Evolutionary conservation across 2,329 filamentous ascomycete species (phyloP).

Genomic region (Dactylonectria macrodidyma): DNA sequence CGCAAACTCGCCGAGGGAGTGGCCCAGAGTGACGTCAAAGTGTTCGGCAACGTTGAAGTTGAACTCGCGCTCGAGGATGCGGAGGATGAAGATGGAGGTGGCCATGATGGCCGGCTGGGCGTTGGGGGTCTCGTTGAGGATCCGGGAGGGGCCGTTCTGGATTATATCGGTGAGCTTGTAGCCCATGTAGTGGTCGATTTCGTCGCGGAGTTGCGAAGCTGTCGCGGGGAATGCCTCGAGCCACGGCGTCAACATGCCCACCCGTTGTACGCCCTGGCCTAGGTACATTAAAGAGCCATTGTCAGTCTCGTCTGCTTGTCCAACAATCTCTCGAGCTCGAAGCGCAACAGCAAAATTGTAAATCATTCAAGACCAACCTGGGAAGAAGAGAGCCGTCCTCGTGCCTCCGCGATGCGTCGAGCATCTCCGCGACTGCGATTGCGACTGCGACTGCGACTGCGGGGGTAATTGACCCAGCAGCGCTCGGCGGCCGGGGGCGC

Average conservation of each 20-base stretch:
- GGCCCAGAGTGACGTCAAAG: constrained; percentile 88
- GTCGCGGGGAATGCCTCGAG: constrained; percentile 87
- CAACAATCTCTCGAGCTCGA: no score
- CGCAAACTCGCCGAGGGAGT: constrained; percentile 94
- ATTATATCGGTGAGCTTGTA: constrained; percentile 85
- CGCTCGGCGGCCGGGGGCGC: constrained; percentile 28
- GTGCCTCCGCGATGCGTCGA: constrained; percentile 57
- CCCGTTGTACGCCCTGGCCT: constrained; percentile 92
- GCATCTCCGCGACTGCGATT: constrained; percentile 40
- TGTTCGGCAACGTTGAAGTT: constrained; percentile 79
- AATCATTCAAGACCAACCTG: constrained; percentile 56
- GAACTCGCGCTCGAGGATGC: constrained; percentile 89
- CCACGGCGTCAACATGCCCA: constrained; percentile 91
- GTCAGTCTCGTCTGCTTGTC: not conserved
- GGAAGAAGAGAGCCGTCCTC: constrained; percentile 73
- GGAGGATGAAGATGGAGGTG: constrained; percentile 89
- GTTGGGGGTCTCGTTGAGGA: constrained; percentile 86
- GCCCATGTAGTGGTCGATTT: constrained; percentile 85
- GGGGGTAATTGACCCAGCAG: constrained; percentile 25
- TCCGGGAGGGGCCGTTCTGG: constrained; percentile 81
- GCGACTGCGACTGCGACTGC: constrained; percentile 18
- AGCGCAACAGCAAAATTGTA: not conserved
- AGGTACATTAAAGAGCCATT: constrained; percentile 6
- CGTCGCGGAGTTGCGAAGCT: constrained; percentile 82
- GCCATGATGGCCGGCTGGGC: constrained; percentile 98